phyloP scores from a whole-genome alignment of 495 filamentous ascomycete genomes.

The Penicillium bialowiezense region DNA sequence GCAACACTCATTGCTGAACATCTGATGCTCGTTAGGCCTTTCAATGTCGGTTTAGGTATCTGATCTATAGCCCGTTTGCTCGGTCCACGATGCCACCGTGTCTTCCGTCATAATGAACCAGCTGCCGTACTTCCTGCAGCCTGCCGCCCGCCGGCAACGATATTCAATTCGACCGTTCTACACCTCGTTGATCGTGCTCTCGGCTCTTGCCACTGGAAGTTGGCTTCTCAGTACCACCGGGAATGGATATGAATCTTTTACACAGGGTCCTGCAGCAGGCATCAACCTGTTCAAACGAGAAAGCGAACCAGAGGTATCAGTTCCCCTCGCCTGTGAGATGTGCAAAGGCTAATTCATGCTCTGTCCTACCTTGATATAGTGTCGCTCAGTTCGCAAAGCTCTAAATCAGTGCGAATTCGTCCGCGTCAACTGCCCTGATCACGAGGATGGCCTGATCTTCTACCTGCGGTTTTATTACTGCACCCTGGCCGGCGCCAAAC shows the following conservation, averaged over 20 bases:
- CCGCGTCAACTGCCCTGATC: conserved; percentile 74
- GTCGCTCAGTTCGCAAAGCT: conserved; percentile 73
- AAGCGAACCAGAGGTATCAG: conserved; percentile 36
- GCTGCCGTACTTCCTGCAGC: conserved; percentile 23
- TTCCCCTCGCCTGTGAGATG: conserved; percentile 7
- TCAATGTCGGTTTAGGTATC: neutral
- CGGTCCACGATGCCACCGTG: conserved; percentile 29
- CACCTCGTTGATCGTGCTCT: conserved; percentile 31
- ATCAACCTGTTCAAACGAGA: conserved; percentile 22
- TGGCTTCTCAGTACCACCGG: conserved; percentile 14
- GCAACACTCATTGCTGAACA: conserved; percentile 1
- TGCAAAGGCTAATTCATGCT: conserved; percentile 19
- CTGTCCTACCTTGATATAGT: conserved; percentile 47
- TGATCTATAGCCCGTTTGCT: neutral
- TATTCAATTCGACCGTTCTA: conserved; percentile 41
- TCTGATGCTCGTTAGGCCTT: neutral
- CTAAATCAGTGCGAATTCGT: conserved; percentile 86
- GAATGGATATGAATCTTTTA: conserved; percentile 1
- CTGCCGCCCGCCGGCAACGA: conserved; percentile 22
- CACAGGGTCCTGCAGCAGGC: conserved; percentile 5
- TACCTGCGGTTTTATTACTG: conserved; percentile 96
- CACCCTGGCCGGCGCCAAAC: conserved; percentile 62
- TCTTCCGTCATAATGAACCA: conserved; percentile 23
- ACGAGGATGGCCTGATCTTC: conserved; percentile 84
- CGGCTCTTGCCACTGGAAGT: conserved; percentile 24